Base-by-base conservation (phyloP, 306 rosid genomes). In the Castanopsis chinensis region DNA sequence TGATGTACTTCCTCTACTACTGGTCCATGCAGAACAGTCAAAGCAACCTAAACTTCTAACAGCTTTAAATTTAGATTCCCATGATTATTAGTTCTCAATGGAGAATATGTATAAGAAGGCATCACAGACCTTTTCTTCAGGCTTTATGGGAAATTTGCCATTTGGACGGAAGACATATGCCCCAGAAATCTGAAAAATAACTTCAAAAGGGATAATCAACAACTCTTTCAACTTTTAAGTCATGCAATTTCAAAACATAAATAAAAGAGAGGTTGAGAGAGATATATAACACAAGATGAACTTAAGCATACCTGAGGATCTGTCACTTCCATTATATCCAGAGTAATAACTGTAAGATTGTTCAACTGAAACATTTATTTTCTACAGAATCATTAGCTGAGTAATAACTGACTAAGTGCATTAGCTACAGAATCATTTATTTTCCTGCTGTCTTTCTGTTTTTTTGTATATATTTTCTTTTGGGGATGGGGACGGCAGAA, bases 91-190 rank as follows among this genome's bases (percentile, higher is more conserved):
- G 41, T 23, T 69, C 49, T 27, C 33, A 2, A 9, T 15, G 28
- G n/a, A 63, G 28, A 80, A 59, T 49, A 72, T 41, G 61, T 32
- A 69, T 68, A 61, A 73, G 20, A 43, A 21, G 73, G 77, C 15
- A 64, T 28, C 73, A 65, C 68, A 70, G 4, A 83, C 91, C 89
- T 88, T 67, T 76, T 59, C 77, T 71, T 51, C 81, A 69, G 86
- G 86, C 17, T 61, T 77, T 83, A 88, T 76, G 77, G 73, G 75
- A 74, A 73, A 81, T 59, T 89, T 69, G 65, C 89, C 91, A 76
- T 88, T 88, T 49, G 91, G 91, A 51, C 89, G 89, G 79, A 88
- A 88, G 69, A 88, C 41, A 65, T 88, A 88, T 27, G 91, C 91
- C 23, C 91, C 89, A 17, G 81, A 59, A 43, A 83, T 88, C 91